Base-by-base conservation (phyloP, 2,329 filamentous ascomycete species). In the Verticillium tricorpus region DNA sequence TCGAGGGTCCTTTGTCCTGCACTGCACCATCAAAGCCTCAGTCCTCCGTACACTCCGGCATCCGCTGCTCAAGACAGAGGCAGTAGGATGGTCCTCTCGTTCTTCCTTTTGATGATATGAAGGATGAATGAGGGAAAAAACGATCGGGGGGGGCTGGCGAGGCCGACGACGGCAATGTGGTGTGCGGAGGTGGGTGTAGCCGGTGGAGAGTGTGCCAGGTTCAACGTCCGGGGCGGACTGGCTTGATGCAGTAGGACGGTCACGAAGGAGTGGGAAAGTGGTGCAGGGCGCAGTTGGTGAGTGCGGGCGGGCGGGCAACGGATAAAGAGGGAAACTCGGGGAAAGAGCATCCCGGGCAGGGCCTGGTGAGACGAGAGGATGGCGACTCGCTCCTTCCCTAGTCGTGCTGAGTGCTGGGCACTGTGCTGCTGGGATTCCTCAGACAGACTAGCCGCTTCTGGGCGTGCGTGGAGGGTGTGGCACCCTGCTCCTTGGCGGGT, bases 381-480 rank as follows among this genome's bases (percentile, higher is more conserved):
- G 45, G 45, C 45, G 45, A 52, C 45, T 52, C 45, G 45, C 45
- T 52, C 45, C 19, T 52, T 52, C 45, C 45, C 45, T 52, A 35
- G 45, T 52, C 45, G 9, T 52, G 45, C n/a, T 22, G 45, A 14
- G 17, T 52, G 45, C 45, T 52, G 34, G 57, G 37, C 57, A 58
- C 57, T 58, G 57, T 58, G 57, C 28, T 40, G 37, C 35, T 39
- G 56, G 56, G 56, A 25, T 39, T 39, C 19, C 35, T 58, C 57
- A 58, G 57, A 58, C 57, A 58, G 57, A 32, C 37, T 58, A 58
- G 57, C 57, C 39, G 22, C 45, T 58, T 58, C 57, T 58, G 57
- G 57, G 57, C 25, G 37, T 17, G 40, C 45, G 37, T 45, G 37
- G 45, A 28, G 57, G 57, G 57, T 58, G 57, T 58, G 57, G 37